These are phyloP conservation scores for Phaseolus lunatus DNA, from an alignment of 306 rosid species.

Conservation along the genomic window DNA sequence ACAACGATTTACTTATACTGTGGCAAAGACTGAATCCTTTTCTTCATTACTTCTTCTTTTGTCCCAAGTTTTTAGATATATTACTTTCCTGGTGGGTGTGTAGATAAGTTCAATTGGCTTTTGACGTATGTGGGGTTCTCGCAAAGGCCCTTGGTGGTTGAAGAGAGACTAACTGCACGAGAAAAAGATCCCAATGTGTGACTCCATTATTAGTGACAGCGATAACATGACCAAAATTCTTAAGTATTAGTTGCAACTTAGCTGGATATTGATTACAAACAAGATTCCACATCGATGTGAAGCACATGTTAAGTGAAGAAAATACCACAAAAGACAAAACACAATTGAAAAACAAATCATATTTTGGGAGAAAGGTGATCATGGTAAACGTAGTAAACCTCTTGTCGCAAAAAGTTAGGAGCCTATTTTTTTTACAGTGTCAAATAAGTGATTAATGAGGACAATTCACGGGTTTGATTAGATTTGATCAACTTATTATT, in stretches of 20 bases:
- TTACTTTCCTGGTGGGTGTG: neutral
- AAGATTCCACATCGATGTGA: conserved; percentile 39
- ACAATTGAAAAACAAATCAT: neutral
- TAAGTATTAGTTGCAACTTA: conserved; percentile 41
- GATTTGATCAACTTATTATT: neutral
- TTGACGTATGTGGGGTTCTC: conserved; percentile 36
- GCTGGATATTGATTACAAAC: conserved; percentile 44
- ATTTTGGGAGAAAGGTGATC: neutral
- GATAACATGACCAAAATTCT: conserved; percentile 16
- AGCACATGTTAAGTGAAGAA: conserved; percentile 37
- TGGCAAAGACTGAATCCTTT: neutral
- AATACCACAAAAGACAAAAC: neutral
- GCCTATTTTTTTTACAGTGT: neutral
- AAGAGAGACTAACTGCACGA: conserved; percentile 41
- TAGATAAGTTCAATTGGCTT: conserved; percentile 17
- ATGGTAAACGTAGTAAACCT: neutral
- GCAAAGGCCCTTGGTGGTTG: conserved; percentile 24
- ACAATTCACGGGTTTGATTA: too few relatives aligned
- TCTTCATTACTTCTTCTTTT: neutral
- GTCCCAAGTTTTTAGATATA: neutral
- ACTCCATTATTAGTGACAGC: conserved; percentile 44
- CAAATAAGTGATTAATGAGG: neutral
- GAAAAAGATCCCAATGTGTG: conserved; percentile 12
- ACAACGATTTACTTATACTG: neutral
- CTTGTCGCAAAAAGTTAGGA: neutral